A percentile compares a stretch with the other conserved stretches of the same genome.
Evolutionary conservation across 2,329 filamentous ascomycete genomes (phyloP).

Genomic region (Ceratocystis cubensis): DNA sequence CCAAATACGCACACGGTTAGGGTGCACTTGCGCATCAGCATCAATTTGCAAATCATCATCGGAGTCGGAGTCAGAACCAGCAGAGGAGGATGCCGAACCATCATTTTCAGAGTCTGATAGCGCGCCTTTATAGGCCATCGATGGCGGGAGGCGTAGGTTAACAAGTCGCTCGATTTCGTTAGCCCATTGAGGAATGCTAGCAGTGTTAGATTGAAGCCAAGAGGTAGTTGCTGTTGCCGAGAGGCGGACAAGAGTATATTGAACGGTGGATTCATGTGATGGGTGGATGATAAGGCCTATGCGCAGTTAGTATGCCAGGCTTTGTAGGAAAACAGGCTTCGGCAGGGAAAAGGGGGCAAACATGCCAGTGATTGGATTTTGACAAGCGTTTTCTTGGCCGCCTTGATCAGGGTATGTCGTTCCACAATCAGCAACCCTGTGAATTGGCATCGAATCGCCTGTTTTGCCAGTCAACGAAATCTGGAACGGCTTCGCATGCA

Average conservation of each 20-base stretch:
- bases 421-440: constrained; percentile 34
- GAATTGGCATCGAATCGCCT: constrained; percentile 25
- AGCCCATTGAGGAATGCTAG: constrained; percentile 35
- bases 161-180: constrained; percentile 35
- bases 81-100: constrained; percentile 22
- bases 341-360: not conserved
- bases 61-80: constrained; percentile 24
- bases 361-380: constrained; percentile 38
- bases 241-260: constrained; percentile 41
- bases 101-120: constrained; percentile 28
- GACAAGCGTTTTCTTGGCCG: not conserved
- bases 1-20: constrained; percentile 41
- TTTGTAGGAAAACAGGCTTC: constrained; percentile 23
- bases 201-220: constrained; percentile 37
- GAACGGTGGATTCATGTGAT: constrained; percentile 29
- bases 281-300: constrained; percentile 37
- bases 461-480: constrained; percentile 31
- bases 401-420: constrained; percentile 34
- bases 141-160: constrained; percentile 34
- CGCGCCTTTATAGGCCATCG: constrained; percentile 32
- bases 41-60: constrained; percentile 28
- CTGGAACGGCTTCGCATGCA: constrained; percentile 39
- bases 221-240: constrained; percentile 39
- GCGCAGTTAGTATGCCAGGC: not conserved
- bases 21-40: constrained; percentile 34